phyloP scores from a whole-genome alignment of 176 grass and related monocot genomes.

The Musa schizocarpa region DNA sequence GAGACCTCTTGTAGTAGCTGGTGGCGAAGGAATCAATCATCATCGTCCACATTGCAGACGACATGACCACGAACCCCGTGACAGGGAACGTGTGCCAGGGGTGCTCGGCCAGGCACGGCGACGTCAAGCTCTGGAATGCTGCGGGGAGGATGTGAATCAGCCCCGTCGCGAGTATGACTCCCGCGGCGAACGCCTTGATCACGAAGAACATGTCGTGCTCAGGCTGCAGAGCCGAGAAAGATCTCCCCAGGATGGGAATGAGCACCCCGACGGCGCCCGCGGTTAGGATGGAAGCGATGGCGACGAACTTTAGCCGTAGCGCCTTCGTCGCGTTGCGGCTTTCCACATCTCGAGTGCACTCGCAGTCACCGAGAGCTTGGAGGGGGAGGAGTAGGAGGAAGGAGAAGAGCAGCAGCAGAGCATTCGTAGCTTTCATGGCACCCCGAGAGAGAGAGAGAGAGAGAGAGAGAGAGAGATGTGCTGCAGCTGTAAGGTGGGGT shows the following conservation, averaged over 20 bases:
- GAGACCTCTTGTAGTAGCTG: neutral
- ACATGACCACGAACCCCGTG: neutral
- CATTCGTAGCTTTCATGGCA: too few species aligned
- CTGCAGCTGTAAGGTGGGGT: too few species aligned
- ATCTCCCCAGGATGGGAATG: neutral
- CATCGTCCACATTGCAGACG: neutral
- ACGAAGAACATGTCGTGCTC: neutral
- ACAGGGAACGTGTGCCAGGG: neutral
- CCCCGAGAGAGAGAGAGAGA: too few species aligned
- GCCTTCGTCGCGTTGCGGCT: conserved; percentile 33
- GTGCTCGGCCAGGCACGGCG: neutral
- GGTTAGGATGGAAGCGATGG: conserved; percentile 48
- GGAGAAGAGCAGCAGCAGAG: too few species aligned
- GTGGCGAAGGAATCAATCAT: neutral
- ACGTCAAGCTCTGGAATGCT: neutral
- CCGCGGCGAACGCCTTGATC: neutral
- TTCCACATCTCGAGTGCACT: too few species aligned
- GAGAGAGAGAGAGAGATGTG: too few species aligned
- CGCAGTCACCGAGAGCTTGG: too few species aligned
- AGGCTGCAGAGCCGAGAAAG: neutral
- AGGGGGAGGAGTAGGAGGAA: too few species aligned
- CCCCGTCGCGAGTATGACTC: neutral
- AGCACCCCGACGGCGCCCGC: conserved; percentile 42
- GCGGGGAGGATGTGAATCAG: neutral
- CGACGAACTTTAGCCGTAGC: conserved; percentile 50